Percentiles rank a stretch among this genome's conserved stretches.
Conservation (phyloP, 1,139 yeast genomes). For the Torulaspora globosa region DNA sequence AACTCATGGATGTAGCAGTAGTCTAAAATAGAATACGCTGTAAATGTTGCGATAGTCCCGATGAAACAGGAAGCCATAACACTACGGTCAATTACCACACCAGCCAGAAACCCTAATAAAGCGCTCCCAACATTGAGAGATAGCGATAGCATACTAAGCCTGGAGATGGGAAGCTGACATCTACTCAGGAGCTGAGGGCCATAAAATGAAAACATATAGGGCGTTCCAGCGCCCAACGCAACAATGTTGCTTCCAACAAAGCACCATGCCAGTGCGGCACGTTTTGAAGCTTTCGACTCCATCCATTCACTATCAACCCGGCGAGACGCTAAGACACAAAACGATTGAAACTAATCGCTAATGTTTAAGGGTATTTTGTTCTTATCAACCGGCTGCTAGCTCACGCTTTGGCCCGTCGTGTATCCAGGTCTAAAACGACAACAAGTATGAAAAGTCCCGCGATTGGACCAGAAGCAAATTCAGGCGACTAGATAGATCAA, state of each 20-base stretch:
- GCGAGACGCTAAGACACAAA: background rate
- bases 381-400: background rate
- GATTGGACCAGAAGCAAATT: background rate
- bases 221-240: constrained; percentile 61
- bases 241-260: constrained; percentile 38
- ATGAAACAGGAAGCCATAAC: constrained; percentile 50
- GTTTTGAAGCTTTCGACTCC: constrained; percentile 9
- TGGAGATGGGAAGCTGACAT: constrained; percentile 55
- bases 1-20: constrained; percentile 37
- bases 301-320: background rate
- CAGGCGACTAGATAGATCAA: background rate
- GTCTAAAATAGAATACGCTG: constrained; percentile 42
- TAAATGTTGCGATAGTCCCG: constrained; percentile 49
- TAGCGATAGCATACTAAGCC: constrained; percentile 60
- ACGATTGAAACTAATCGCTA: background rate
- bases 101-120: constrained; percentile 66
- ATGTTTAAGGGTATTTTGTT: background rate
- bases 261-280: constrained; percentile 11
- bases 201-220: constrained; percentile 66
- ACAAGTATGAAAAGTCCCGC: background rate
- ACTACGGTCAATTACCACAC: constrained; percentile 55
- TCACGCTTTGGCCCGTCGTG: background rate
- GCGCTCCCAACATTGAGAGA: constrained; percentile 63
- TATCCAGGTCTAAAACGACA: background rate
- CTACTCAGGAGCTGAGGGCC: constrained; percentile 62